Base-by-base conservation (phyloP, 2,329 filamentous ascomycete genomes). In the Pseudomassariella vexata region DNA sequence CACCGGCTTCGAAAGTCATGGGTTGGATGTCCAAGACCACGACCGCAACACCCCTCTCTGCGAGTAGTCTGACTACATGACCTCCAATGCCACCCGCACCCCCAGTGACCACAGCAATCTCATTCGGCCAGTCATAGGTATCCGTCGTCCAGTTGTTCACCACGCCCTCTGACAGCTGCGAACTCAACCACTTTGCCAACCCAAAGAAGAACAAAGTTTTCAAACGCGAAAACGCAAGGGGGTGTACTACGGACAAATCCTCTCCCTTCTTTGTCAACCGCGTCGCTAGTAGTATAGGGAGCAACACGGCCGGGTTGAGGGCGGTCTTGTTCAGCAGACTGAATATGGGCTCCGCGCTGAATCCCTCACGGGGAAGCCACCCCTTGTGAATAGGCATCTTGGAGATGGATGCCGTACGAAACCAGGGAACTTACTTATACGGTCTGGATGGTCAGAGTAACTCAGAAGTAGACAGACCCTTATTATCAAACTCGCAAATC, bases 81-180 rank as follows among this genome's bases (percentile, higher is more conserved):
- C 70, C 74, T 10, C 85, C 85, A 47, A 90, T 87, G 0, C 85
- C 85, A 35, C 76, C 75, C 24, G 79, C 77, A 6, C 85, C 85
- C 6, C 85, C 84, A 0, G 85, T 89, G 14, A 89, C 68, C 25
- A 88, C 63, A 3, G 85, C 78, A 30, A 88, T 68, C 59, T 88
- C 83, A 31, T 68, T 70, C 15, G 65, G 59, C 80, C 82, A 87
- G 50, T 77, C 68, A 56, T 80, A 82, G 24, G 51, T 57, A 46
- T 76, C 74, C 9, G 44, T 50, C 2, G 51, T 61, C 63, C 67
- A 75, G 49, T 68, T 70, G 50, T 71, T 66, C 35, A 64, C 41
- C 2, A 60, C 60, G 2, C 66, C 59, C 3, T 60, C 55, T 45
- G 73, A 76, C 9, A 79, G 54, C 52, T 65, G 74, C 10, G 50